These are phyloP conservation scores for Samsoniella hepiali DNA, from an alignment of 2,329 filamentous ascomycete genomes.

Conservation along the genomic window DNA sequence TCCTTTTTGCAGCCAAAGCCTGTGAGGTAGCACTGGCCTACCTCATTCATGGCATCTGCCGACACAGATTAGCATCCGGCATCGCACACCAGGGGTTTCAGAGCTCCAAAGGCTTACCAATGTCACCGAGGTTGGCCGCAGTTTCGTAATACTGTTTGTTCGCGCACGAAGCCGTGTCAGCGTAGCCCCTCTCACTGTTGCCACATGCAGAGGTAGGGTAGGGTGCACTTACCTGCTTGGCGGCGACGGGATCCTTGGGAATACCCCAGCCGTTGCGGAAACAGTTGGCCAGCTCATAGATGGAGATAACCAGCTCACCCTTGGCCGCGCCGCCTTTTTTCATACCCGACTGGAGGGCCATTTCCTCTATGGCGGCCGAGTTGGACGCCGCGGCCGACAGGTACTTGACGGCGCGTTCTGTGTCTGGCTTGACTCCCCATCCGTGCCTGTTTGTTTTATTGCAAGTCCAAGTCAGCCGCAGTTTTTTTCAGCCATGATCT, in stretches of 20 bases:
- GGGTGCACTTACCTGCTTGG: conserved; percentile 57
- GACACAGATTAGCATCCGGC: neutral
- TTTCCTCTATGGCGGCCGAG: conserved; percentile 79
- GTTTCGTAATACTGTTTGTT: conserved; percentile 84
- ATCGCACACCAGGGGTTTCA: neutral
- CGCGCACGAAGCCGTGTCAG: neutral
- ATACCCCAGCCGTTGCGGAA: conserved; percentile 96
- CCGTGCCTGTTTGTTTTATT: conserved; percentile 63
- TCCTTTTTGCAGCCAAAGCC: conserved; percentile 98
- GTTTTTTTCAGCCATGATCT: neutral
- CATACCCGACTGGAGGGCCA: conserved; percentile 80
- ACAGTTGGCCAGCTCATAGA: conserved; percentile 90
- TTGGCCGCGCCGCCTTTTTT: conserved; percentile 94
- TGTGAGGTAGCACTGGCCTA: conserved; percentile 91
- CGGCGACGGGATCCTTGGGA: conserved; percentile 78
- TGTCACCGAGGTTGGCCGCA: conserved; percentile 91
- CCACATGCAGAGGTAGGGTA: no score
- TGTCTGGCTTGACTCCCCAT: conserved; percentile 80
- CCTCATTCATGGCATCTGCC: conserved; percentile 93
- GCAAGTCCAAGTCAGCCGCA: conserved; percentile 1
- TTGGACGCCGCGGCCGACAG: conserved; percentile 87
- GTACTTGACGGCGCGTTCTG: conserved; percentile 72
- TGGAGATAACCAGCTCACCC: conserved; percentile 91
- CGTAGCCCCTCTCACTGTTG: no score
- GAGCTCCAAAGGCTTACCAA: conserved; percentile 46